A percentile compares a stretch with the other conserved stretches of the same genome.
Evolutionary conservation across 2,329 filamentous ascomycete genomes (phyloP).

Genomic region (Talaromyces sp.): DNA sequence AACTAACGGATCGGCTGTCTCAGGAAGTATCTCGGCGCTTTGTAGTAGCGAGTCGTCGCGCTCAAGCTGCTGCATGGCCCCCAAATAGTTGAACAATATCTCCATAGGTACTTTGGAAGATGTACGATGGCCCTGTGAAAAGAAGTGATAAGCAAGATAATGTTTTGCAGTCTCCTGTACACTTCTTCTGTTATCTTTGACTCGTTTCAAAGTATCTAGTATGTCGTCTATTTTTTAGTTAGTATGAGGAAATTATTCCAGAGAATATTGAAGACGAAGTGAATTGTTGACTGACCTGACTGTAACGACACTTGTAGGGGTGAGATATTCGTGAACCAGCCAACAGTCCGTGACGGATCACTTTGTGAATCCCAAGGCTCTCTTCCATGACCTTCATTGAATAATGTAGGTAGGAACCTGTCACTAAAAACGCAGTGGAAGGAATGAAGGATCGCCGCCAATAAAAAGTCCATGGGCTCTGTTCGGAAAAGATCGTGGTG

Average conservation of each 20-base stretch:
- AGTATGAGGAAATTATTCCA: background rate
- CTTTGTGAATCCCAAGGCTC: slow-evolving; percentile 42
- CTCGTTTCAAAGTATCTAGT: slow-evolving; percentile 27
- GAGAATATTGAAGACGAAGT: background rate
- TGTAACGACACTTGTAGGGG: slow-evolving; percentile 34
- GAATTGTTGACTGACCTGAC: slow-evolving; percentile 7
- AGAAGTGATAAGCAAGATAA: slow-evolving; percentile 31
- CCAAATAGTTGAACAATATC: slow-evolving; percentile 40
- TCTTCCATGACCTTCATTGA: slow-evolving; percentile 47
- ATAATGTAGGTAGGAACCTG: slow-evolving; percentile 39
- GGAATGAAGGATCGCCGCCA: slow-evolving; percentile 37
- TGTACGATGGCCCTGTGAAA: slow-evolving; percentile 26
- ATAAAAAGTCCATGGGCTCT: slow-evolving; percentile 33
- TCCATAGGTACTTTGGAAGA: slow-evolving; percentile 35
- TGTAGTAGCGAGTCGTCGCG: slow-evolving; percentile 40
- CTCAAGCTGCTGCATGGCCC: slow-evolving; percentile 39
- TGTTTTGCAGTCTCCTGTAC: slow-evolving; percentile 32
- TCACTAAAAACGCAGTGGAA: slow-evolving; percentile 41
- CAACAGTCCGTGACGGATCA: slow-evolving; percentile 46
- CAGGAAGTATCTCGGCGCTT: slow-evolving; percentile 41
- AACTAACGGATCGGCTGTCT: slow-evolving; percentile 39
- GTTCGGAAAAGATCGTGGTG: slow-evolving; percentile 31
- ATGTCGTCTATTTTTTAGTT: slow-evolving; percentile 23
- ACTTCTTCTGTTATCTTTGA: slow-evolving; percentile 35
- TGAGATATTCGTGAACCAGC: slow-evolving; percentile 49